Percentiles rank a stretch among this genome's conserved stretches.
These are phyloP conservation scores for Xylariales sp. DNA, from an alignment of 2,329 filamentous ascomycete genomes.

Conservation along the genomic window DNA sequence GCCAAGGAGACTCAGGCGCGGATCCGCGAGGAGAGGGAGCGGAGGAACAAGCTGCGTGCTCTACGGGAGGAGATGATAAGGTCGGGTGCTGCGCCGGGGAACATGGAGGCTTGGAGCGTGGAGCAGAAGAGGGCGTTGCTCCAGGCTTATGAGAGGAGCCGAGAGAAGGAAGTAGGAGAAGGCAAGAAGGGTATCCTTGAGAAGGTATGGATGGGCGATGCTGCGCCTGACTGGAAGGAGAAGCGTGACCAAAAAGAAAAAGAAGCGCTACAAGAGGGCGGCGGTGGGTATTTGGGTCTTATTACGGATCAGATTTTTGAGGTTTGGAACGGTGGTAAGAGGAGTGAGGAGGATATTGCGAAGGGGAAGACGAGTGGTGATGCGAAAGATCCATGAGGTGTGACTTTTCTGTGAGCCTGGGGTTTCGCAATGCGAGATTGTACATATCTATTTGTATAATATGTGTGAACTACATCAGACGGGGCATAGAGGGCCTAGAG, in stretches of 20 bases:
- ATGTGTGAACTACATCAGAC: constrained; percentile 18
- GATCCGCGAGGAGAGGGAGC: constrained; percentile 59
- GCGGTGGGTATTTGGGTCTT: constrained; percentile 66
- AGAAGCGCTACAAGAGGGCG: constrained; percentile 63
- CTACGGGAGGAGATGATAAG: constrained; percentile 30
- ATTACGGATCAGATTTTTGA: constrained; percentile 69
- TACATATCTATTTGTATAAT: constrained; percentile 31
- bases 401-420: constrained; percentile 45
- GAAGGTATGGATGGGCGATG: constrained; percentile 69
- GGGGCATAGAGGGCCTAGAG: constrained; percentile 18
- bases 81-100: constrained; percentile 37
- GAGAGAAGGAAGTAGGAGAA: constrained; percentile 26
- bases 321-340: constrained; percentile 54
- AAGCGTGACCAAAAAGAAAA: constrained; percentile 64
- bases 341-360: constrained; percentile 46
- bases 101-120: constrained; percentile 41
- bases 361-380: constrained; percentile 48
- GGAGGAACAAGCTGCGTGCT: constrained; percentile 44
- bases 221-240: constrained; percentile 65
- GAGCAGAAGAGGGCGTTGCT: constrained; percentile 33
- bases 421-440: constrained; percentile 13
- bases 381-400: constrained; percentile 37
- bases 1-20: constrained; percentile 61
- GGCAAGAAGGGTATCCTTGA: constrained; percentile 52
- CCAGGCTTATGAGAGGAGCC: constrained; percentile 29